Percentiles rank a stretch among this genome's conserved stretches.
These are phyloP conservation scores for Ogataea polymorpha DNA, from an alignment of 805 yeast species.

Conservation along the genomic window DNA sequence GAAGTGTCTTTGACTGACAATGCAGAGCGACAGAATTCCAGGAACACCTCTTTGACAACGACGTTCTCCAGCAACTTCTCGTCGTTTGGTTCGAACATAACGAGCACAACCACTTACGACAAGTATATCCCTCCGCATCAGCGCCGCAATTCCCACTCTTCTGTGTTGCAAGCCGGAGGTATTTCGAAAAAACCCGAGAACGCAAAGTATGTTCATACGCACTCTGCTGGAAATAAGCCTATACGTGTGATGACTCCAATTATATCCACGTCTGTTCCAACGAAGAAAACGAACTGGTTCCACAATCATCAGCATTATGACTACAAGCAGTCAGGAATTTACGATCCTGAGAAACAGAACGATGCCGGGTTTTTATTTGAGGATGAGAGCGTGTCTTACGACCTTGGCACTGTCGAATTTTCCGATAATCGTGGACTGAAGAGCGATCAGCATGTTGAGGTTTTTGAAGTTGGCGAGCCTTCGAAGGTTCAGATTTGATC, in stretches of 20 bases:
- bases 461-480: slow-evolving; percentile 5
- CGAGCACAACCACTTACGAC: slow-evolving; percentile 18
- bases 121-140: slow-evolving; percentile 55
- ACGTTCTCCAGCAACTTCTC: slow-evolving; percentile 25
- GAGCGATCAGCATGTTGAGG: slow-evolving; percentile 4
- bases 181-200: slow-evolving; percentile 21
- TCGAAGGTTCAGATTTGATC: not conserved
- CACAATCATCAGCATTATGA: slow-evolving; percentile 12
- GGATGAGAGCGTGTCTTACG: slow-evolving; percentile 8
- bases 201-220: slow-evolving; percentile 8
- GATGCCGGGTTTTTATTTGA: slow-evolving; percentile 21
- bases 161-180: slow-evolving; percentile 16
- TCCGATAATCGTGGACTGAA: not conserved
- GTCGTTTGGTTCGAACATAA: slow-evolving; percentile 25
- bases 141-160: slow-evolving; percentile 38
- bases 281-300: slow-evolving; percentile 34
- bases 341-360: slow-evolving; percentile 6
- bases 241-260: slow-evolving; percentile 22
- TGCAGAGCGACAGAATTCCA: slow-evolving; percentile 15
- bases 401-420: slow-evolving; percentile 2
- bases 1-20: slow-evolving; percentile 11
- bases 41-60: slow-evolving; percentile 28
- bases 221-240: slow-evolving; percentile 17
- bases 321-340: slow-evolving; percentile 7
- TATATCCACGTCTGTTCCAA: slow-evolving; percentile 37